Evolutionary conservation across 164 flowering plant species (phyloP).

Genomic region (Amborella trichopoda): DNA sequence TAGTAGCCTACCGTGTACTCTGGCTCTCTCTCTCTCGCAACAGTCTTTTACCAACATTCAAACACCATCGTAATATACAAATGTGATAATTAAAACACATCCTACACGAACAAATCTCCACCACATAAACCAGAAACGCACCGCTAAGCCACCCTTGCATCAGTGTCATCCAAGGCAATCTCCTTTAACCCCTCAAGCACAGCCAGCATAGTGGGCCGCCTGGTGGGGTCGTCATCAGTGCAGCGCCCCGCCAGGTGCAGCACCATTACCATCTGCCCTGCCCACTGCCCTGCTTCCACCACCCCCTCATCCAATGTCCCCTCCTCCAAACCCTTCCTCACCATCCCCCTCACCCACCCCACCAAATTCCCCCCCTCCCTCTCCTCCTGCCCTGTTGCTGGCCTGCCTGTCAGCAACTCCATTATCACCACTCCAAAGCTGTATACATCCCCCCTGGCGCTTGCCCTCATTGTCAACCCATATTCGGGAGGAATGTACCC

Average conservation of each 20-base stretch:
- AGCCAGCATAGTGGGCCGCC: slow-evolving; percentile 46
- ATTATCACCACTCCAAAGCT: slow-evolving; percentile 61
- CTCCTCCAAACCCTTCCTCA: slow-evolving; percentile 17
- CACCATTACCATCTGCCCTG: slow-evolving; percentile 39
- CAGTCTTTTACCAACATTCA: too few species aligned
- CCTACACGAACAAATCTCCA: too few species aligned
- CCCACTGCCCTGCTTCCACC: slow-evolving; percentile 11
- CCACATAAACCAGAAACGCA: too few species aligned
- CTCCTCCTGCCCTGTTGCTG: slow-evolving; percentile 52
- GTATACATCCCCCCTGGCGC: slow-evolving; percentile 49
- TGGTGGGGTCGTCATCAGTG: slow-evolving; percentile 43
- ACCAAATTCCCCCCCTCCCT: slow-evolving; percentile 58
- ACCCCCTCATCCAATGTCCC: slow-evolving; percentile 31
- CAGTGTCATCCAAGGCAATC: too few species aligned
- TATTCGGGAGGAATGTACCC: slow-evolving; percentile 70
- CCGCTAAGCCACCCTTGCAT: too few species aligned
- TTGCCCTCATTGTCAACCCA: slow-evolving; percentile 47
- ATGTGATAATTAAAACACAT: too few species aligned
- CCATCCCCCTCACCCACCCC: slow-evolving; percentile 62
- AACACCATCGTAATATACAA: too few species aligned
- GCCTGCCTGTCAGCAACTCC: slow-evolving; percentile 49
- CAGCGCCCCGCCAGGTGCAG: slow-evolving; percentile 34
- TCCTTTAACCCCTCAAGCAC: slow-evolving; percentile 41
- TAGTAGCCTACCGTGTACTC: too few species aligned
- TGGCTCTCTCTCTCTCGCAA: too few species aligned